Percentiles rank a stretch among this genome's conserved stretches.
Evolutionary conservation across 495 filamentous ascomycete genomes (phyloP).

Genomic region (Aspergillus mulundensis): DNA sequence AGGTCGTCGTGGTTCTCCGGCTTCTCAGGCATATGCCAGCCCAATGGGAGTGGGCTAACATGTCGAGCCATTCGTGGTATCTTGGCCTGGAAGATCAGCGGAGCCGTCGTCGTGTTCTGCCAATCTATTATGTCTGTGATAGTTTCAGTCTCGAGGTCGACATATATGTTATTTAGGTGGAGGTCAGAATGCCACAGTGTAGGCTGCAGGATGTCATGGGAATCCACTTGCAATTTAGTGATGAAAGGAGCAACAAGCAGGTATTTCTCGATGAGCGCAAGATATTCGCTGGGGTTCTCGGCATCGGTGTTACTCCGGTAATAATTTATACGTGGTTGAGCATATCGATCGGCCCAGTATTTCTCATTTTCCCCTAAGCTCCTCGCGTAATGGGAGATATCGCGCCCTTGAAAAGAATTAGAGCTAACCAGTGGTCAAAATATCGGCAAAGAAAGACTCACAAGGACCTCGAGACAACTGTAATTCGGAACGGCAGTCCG

Average conservation of each 20-base stretch:
- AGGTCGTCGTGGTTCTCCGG: not conserved
- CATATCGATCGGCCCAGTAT: not conserved
- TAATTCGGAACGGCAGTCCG: not conserved
- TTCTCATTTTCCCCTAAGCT: slow-evolving; percentile 1
- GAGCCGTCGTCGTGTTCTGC: slow-evolving; percentile 1
- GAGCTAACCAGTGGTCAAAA: not conserved
- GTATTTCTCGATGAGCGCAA: slow-evolving; percentile 1
- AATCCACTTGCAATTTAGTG: not conserved
- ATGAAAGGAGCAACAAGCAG: not conserved
- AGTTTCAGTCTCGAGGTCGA: not conserved
- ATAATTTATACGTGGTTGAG: not conserved
- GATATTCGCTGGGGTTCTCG: not conserved
- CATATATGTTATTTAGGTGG: not conserved
- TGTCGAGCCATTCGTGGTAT: not conserved
- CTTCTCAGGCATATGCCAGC: not conserved
- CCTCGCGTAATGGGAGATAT: not conserved
- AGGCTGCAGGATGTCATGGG: not conserved
- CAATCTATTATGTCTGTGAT: not conserved
- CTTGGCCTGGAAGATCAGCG: not conserved
- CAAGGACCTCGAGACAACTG: slow-evolving; percentile 1
- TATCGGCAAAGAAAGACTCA: not conserved
- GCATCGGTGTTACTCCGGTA: not conserved
- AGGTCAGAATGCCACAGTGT: slow-evolving; percentile 2
- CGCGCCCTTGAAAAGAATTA: not conserved
- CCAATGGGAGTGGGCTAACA: not conserved